Evolutionary conservation across 1,139 yeast species (phyloP).

Genomic region (Yamadazyma pseudoaaseri): DNA sequence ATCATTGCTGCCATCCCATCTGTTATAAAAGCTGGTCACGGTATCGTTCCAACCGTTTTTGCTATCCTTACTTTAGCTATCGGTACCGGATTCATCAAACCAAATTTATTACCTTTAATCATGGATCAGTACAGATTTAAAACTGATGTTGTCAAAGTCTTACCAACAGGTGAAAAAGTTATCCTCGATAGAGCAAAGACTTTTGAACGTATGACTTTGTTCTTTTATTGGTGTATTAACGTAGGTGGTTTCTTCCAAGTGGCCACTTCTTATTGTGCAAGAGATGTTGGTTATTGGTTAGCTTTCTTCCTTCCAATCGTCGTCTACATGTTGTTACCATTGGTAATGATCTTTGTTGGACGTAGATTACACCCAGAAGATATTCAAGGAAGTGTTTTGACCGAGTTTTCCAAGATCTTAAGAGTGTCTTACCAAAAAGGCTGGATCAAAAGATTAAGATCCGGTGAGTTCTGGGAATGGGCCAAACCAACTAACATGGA

Average conservation of each 20-base stretch:
- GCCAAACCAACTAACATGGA: conserved; percentile 52
- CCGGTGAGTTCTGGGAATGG: conserved; percentile 50
- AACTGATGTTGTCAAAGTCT: conserved; percentile 56
- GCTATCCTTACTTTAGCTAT: conserved; percentile 38
- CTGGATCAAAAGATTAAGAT: conserved; percentile 35
- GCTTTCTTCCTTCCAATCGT: conserved; percentile 63
- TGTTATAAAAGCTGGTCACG: conserved; percentile 32
- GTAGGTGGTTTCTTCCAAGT: conserved; percentile 76
- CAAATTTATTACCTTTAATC: conserved; percentile 49
- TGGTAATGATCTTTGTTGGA: conserved; percentile 38
- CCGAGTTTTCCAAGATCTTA: conserved; percentile 40
- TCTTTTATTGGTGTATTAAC: conserved; percentile 79
- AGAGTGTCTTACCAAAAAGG: conserved; percentile 38
- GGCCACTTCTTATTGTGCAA: conserved; percentile 73
- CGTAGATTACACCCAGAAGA: conserved; percentile 36
- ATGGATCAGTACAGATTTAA: conserved; percentile 53
- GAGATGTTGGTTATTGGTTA: conserved; percentile 72
- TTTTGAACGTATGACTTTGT: conserved; percentile 70
- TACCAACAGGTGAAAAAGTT: conserved; percentile 63
- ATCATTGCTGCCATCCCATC: conserved; percentile 41
- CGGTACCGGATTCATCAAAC: conserved; percentile 52
- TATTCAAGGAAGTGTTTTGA: conserved; percentile 50
- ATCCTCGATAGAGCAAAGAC: conserved; percentile 71
- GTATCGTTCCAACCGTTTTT: conserved; percentile 32
- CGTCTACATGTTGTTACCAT: conserved; percentile 48